Evolutionary conservation across 495 filamentous ascomycete genomes (phyloP).

Genomic region (Xylaria longipes): DNA sequence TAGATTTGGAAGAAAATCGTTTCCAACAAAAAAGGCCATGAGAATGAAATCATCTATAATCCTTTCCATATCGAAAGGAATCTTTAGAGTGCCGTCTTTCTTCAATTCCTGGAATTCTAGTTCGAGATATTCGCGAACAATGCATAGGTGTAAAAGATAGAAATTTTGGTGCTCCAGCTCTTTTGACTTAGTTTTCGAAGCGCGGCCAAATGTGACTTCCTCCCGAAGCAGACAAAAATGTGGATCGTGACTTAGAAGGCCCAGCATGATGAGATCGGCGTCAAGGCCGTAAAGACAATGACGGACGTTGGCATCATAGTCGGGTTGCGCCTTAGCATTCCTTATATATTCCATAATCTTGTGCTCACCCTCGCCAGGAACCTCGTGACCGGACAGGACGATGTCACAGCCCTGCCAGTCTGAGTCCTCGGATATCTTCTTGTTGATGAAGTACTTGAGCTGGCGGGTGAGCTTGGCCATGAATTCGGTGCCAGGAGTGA

Average conservation of each 20-base stretch:
- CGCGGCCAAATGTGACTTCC: slow-evolving; percentile 94
- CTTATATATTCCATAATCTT: slow-evolving; percentile 99
- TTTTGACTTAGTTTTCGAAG: slow-evolving; percentile 84
- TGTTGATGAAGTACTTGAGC: slow-evolving; percentile 97
- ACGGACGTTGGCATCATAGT: slow-evolving; percentile 93
- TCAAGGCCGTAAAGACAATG: slow-evolving; percentile 98
- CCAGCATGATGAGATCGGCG: slow-evolving; percentile 98
- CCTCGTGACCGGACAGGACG: slow-evolving; percentile 96
- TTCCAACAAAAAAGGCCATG: slow-evolving; percentile 99
- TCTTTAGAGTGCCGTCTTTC: slow-evolving; percentile 72
- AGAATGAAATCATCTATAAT: slow-evolving; percentile 99
- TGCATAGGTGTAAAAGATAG: slow-evolving; percentile 94
- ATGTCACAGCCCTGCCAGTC: slow-evolving; percentile 98
- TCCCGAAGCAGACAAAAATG: slow-evolving; percentile 98
- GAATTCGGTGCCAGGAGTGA: slow-evolving; percentile 96
- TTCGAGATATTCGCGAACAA: slow-evolving; percentile 96
- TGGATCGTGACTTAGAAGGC: slow-evolving; percentile 94
- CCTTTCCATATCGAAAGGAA: slow-evolving; percentile 91
- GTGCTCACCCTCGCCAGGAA: slow-evolving; percentile 98
- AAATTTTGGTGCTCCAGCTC: slow-evolving; percentile 99
- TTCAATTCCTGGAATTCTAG: slow-evolving; percentile 95
- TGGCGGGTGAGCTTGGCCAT: slow-evolving; percentile 95
- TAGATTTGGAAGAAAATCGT: slow-evolving; percentile 97
- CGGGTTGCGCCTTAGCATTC: slow-evolving; percentile 89
- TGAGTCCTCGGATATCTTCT: slow-evolving; percentile 94